A percentile compares a stretch with the other conserved stretches of the same genome.
Evolutionary conservation across 345 rosid species (phyloP).

Genomic region (Kandelia obovata): DNA sequence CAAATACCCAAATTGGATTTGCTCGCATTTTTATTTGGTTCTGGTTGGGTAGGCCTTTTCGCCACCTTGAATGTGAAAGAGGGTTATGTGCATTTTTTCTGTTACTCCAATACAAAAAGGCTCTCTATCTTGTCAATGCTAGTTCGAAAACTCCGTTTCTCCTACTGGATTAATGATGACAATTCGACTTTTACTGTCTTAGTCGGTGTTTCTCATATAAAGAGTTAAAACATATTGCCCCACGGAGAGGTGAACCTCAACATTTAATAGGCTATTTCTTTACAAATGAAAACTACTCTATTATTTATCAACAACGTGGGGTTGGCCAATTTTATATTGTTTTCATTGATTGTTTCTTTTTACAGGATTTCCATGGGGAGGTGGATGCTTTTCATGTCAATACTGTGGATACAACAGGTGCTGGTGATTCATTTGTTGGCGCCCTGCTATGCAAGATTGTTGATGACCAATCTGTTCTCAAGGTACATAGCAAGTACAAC

Average conservation of each 20-base stretch:
- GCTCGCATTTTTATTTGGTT: not conserved
- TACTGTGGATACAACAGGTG: constrained; percentile 88
- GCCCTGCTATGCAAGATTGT: constrained; percentile 80
- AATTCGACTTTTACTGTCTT: no score
- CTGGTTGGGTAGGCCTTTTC: constrained; percentile 4
- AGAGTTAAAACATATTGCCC: no score
- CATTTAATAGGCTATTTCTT: not conserved
- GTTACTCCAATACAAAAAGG: no score
- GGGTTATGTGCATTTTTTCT: not conserved
- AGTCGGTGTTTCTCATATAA: no score
- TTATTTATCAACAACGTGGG: not conserved
- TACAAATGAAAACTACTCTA: not conserved
- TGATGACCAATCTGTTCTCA: constrained; percentile 60
- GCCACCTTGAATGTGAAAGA: not conserved
- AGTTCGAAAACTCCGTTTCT: no score
- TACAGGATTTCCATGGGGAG: constrained; percentile 66
- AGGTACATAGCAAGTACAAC: constrained; percentile 36
- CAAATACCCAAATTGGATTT: not conserved
- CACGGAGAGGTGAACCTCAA: not conserved
- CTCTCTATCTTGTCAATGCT: not conserved
- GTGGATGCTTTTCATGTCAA: constrained; percentile 80
- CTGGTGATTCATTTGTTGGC: constrained; percentile 92
- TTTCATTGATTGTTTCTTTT: constrained; percentile 4
- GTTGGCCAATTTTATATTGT: not conserved
- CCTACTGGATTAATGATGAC: no score